Evolutionary conservation across 352 stramenopile genomes (phyloP), one percentile per base, ranked within the genome.

Genomic region (Globisporangium camurandrum): DNA sequence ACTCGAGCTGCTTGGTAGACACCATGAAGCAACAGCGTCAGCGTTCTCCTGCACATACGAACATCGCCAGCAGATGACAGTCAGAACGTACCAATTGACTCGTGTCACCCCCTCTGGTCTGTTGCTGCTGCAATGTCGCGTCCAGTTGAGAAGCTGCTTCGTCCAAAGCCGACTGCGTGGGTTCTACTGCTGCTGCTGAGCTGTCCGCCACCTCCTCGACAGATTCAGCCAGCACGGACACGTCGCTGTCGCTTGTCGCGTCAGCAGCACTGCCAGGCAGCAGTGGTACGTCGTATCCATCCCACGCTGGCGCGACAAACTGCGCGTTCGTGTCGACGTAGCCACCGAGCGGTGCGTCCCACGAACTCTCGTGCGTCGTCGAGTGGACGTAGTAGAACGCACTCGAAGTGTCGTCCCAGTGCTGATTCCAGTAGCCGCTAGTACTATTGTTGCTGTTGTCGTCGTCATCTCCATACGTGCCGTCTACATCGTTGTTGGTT

Each of bases 371-470:
- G 0, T 63, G 59, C 0, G 64, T 81, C 23, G 74, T 46, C 0
- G 72, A 82, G 45, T 88, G 72, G 38, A 78, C 54, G 52, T 88
- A 91, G 46, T 85, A 91, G 22, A 71, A 84, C 22, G 70, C 56
- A 41, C 78, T 52, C 3, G 76, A 71, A 2, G 41, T 49, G 17
- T 87, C 74, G 54, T 87, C 76, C 79, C 79, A 91, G 30, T 55
- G 56, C 47, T 91, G 76, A 0, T 66, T 66, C 76, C 76, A 91
- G 49, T 76, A 75, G 0, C 63, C 70, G 36, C 11, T 34, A 11
- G 6, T 11, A 37, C 8, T 16, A 16, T 37, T 16, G 8, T 10
- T 37, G 31, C n/a, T 10, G n/a, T n/a, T n/a, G n/a, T n/a, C n/a
- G n/a, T n/a, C n/a, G n/a, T n/a, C n/a, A n/a, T n/a, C n/a, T n/a